These are phyloP conservation scores for Pythium aquatile DNA, from an alignment of 352 stramenopile genomes.

Conservation along the genomic window DNA sequence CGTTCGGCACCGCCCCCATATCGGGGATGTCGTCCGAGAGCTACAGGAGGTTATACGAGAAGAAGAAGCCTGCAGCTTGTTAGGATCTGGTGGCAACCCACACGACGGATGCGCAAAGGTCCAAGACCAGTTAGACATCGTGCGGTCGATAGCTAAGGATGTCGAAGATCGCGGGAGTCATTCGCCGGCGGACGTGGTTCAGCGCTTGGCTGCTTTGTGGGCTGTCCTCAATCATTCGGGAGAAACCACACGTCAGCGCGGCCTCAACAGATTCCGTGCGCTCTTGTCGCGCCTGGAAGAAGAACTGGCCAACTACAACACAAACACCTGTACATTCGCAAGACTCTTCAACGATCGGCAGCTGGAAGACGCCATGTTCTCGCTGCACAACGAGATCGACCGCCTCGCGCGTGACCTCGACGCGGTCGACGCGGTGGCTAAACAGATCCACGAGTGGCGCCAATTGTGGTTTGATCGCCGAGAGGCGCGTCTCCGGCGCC, in stretches of 20 bases:
- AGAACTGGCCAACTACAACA: not conserved
- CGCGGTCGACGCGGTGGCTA: not conserved
- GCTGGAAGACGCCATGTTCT: not conserved
- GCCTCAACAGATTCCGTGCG: not conserved
- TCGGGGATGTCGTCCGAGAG: not conserved
- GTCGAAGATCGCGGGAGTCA: not conserved
- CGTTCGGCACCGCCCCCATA: constrained; percentile 5
- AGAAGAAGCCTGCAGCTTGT: not conserved
- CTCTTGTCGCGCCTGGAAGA: not conserved
- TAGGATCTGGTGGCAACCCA: not conserved
- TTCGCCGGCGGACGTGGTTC: too few relatives aligned
- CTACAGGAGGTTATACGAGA: not conserved
- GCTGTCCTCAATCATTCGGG: not conserved
- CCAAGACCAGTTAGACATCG: not conserved
- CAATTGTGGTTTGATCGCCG: not conserved
- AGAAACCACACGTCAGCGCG: not conserved
- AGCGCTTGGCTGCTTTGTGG: not conserved
- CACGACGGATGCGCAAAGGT: not conserved
- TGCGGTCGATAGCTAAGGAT: not conserved
- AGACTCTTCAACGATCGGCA: not conserved
- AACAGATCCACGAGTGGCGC: not conserved
- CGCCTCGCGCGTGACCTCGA: not conserved
- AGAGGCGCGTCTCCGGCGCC: not conserved
- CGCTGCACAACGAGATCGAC: not conserved
- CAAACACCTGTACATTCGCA: not conserved